phyloP scores from a whole-genome alignment of 495 filamentous ascomycete genomes.

The Glutinoglossum americanum region DNA sequence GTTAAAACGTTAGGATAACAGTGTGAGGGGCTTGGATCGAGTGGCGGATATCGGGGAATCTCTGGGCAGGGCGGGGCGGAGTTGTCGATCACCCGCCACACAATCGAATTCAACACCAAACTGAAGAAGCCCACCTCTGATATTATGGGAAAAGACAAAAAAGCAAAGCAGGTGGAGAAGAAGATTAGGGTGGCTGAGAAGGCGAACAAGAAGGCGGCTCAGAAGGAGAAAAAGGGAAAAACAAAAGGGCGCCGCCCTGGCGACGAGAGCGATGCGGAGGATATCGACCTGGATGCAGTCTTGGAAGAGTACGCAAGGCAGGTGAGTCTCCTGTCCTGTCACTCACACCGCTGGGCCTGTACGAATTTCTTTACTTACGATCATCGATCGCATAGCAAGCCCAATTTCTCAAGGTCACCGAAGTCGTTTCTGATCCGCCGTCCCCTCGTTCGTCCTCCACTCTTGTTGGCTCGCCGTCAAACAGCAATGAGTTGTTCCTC shows the following conservation, averaged over 20 bases:
- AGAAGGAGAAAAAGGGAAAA: slow-evolving; percentile 42
- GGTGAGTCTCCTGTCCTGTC: slow-evolving; percentile 4
- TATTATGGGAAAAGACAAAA: slow-evolving; percentile 48
- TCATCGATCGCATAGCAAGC: slow-evolving; percentile 39
- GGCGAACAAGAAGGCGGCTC: slow-evolving; percentile 40
- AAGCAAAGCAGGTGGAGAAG: slow-evolving; percentile 34
- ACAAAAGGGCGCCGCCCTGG: slow-evolving; percentile 21
- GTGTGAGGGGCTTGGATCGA: too few species aligned
- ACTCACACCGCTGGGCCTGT: not conserved
- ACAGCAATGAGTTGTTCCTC: slow-evolving; percentile 71
- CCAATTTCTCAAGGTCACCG: slow-evolving; percentile 80
- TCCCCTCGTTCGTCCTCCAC: slow-evolving; percentile 51
- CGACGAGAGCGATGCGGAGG: slow-evolving; percentile 65
- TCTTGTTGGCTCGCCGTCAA: slow-evolving; percentile 62
- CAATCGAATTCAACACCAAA: too few species aligned
- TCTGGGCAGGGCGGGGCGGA: too few species aligned
- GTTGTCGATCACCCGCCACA: too few species aligned
- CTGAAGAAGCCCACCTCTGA: too few species aligned
- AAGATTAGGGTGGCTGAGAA: slow-evolving; percentile 40
- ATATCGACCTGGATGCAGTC: slow-evolving; percentile 93
- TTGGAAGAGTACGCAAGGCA: slow-evolving; percentile 60
- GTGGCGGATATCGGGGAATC: too few species aligned
- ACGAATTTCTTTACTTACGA: not conserved
- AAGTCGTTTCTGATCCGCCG: slow-evolving; percentile 53
- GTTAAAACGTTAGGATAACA: too few species aligned